Evolutionary conservation across 192 early-diverging fungal species (phyloP).

Genomic region (Backusella morwellensis): DNA sequence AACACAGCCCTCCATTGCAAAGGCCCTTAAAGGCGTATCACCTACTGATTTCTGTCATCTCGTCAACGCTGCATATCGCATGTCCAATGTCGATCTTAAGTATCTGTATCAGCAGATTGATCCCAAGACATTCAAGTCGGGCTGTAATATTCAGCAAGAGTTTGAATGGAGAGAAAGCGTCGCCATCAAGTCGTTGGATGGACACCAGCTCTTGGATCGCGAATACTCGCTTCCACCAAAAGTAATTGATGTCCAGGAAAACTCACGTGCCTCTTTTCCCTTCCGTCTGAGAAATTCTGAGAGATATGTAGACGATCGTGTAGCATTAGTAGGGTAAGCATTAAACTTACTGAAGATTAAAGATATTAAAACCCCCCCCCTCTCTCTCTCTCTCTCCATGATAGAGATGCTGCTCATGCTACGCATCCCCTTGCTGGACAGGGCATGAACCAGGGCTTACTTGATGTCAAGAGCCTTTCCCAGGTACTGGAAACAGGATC

Average conservation of each 20-base stretch:
- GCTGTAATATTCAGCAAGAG: conserved; percentile 55
- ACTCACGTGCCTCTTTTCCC: conserved; percentile 79
- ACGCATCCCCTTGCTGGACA: conserved; percentile 97
- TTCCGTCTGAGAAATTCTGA: conserved; percentile 79
- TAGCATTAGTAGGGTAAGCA: conserved; percentile 81
- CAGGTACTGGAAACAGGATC: conserved; percentile 63
- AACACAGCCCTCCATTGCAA: conserved; percentile 59
- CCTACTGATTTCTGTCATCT: conserved; percentile 60
- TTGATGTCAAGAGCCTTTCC: conserved; percentile 75
- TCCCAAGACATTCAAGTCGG: conserved; percentile 29
- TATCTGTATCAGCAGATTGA: conserved; percentile 64
- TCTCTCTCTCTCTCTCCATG: too few species aligned
- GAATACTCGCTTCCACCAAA: conserved; percentile 51
- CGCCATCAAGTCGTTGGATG: conserved; percentile 21
- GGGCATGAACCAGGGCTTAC: conserved; percentile 92
- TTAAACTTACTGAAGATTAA: too few species aligned
- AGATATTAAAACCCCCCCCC: too few species aligned
- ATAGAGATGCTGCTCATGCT: conserved; percentile 86
- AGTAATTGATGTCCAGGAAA: conserved; percentile 61
- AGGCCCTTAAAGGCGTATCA: conserved; percentile 61
- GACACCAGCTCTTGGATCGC: conserved; percentile 16
- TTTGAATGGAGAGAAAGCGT: conserved; percentile 66
- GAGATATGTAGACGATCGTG: conserved; percentile 69
- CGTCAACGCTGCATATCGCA: conserved; percentile 81
- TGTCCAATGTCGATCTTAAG: conserved; percentile 68